Percentiles rank a stretch among this genome's conserved stretches.
Conservation (phyloP, 495 filamentous ascomycete genomes). For the Cercophora samala region DNA sequence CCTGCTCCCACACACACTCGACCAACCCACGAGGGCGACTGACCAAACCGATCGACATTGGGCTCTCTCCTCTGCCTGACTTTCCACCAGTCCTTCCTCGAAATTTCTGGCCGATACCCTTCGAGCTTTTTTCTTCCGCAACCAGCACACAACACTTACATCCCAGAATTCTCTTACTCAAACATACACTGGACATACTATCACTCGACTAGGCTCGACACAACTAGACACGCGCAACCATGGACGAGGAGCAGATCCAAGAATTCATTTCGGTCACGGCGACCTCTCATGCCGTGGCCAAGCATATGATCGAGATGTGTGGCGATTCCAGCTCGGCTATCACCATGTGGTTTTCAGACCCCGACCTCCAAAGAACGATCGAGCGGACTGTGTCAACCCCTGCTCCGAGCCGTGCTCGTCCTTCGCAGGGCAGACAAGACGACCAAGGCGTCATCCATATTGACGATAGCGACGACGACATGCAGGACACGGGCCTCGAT, state of each 20-base stretch:
- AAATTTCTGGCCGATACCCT: too few relatives aligned
- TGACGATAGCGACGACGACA: constrained; percentile 64
- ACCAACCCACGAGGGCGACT: too few relatives aligned
- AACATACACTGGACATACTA: not conserved
- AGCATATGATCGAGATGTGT: constrained; percentile 75
- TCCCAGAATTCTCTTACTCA: too few relatives aligned
- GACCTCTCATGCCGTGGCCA: constrained; percentile 57
- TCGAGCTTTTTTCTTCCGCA: too few relatives aligned
- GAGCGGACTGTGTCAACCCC: constrained; percentile 36
- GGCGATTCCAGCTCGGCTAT: constrained; percentile 84
- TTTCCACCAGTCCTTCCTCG: too few relatives aligned
- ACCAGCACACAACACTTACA: too few relatives aligned
- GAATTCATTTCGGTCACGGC: constrained; percentile 68
- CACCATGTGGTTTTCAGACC: constrained; percentile 84
- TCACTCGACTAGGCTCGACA: too few relatives aligned
- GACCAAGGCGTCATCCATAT: constrained; percentile 63
- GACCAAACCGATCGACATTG: too few relatives aligned
- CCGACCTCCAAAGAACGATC: constrained; percentile 53
- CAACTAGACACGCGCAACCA: not conserved
- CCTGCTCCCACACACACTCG: too few relatives aligned
- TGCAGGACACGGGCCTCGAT: constrained; percentile 51
- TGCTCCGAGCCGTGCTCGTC: constrained; percentile 27
- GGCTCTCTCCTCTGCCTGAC: too few relatives aligned
- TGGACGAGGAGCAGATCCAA: not conserved
- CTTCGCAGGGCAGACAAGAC: constrained; percentile 45